Evolutionary conservation across 2,329 filamentous ascomycete genomes (phyloP).

Genomic region (Hypoxylon sp.): DNA sequence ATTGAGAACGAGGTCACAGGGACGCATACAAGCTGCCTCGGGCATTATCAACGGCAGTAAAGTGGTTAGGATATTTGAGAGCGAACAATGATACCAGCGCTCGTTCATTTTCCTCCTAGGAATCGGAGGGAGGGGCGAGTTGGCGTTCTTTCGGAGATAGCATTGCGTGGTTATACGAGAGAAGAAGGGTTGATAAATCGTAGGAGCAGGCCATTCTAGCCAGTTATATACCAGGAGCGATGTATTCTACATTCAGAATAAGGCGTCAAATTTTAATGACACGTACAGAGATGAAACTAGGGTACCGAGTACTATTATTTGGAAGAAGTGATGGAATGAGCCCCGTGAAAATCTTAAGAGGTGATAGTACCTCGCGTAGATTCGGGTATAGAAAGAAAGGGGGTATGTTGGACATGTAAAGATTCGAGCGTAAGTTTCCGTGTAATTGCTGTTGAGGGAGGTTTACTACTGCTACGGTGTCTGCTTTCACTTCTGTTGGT

Average conservation of each 20-base stretch:
- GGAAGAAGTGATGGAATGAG: neutral
- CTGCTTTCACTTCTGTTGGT: too few species aligned
- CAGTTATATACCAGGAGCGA: slow-evolving; percentile 1
- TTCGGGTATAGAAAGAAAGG: too few species aligned
- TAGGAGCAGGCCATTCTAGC: slow-evolving; percentile 1
- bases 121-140: slow-evolving; percentile 4
- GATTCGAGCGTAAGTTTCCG: too few species aligned
- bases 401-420: too few species aligned
- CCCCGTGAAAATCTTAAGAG: neutral
- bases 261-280: slow-evolving; percentile 27
- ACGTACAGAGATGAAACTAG: slow-evolving; percentile 5
- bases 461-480: too few species aligned
- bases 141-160: slow-evolving; percentile 24
- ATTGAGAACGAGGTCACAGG: slow-evolving; percentile 11
- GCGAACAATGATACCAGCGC: slow-evolving; percentile 32
- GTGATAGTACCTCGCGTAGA: too few species aligned
- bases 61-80: slow-evolving; percentile 10
- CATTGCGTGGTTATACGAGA: slow-evolving; percentile 1
- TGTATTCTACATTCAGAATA: slow-evolving; percentile 33
- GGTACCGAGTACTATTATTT: too few species aligned
- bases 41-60: neutral
- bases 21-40: slow-evolving; percentile 5
- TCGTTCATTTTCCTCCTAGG: slow-evolving; percentile 9
- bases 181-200: slow-evolving; percentile 13
- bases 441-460: too few species aligned